A percentile compares a stretch with the other conserved stretches of the same genome.
Evolutionary conservation across 1,284 basidiomycete species (phyloP).

Genomic region (Prillingera fragicola): DNA sequence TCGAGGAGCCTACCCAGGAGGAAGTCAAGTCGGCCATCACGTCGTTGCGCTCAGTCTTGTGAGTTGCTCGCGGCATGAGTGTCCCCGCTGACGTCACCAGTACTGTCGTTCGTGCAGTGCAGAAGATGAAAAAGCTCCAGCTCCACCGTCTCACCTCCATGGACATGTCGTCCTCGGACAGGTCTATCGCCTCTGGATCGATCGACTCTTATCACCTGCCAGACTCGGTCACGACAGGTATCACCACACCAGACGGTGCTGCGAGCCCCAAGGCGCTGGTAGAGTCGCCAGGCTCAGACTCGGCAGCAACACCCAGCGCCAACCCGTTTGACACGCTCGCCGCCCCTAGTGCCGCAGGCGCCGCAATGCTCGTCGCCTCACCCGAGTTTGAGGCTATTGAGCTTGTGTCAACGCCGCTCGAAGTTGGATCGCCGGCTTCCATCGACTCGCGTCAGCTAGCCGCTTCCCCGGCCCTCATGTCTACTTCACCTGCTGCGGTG

Average conservation of each 20-base stretch:
- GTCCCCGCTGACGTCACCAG: slow-evolving; percentile 13
- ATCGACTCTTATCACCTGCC: slow-evolving; percentile 42
- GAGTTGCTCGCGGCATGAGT: slow-evolving; percentile 18
- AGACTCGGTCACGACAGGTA: slow-evolving; percentile 6
- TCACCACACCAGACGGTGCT: neutral
- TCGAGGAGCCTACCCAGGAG: slow-evolving; percentile 48
- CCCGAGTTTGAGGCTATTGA: no score
- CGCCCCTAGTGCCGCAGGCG: neutral
- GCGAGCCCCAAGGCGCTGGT: slow-evolving; percentile 5
- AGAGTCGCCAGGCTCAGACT: slow-evolving; percentile 5
- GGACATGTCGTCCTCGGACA: slow-evolving; percentile 7
- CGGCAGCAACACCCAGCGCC: neutral
- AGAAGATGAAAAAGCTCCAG: slow-evolving; percentile 38
- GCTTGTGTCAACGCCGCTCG: slow-evolving; percentile 1
- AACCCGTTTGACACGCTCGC: slow-evolving; percentile 3
- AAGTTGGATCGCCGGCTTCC: slow-evolving; percentile 3
- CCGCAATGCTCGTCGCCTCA: neutral
- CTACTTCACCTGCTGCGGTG: slow-evolving; percentile 7
- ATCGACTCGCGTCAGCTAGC: no score
- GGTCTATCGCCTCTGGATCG: slow-evolving; percentile 27
- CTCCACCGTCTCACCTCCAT: slow-evolving; percentile 21
- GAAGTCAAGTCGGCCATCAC: slow-evolving; percentile 47
- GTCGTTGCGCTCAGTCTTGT: slow-evolving; percentile 41
- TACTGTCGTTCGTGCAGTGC: slow-evolving; percentile 46
- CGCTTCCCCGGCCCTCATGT: no score